These are phyloP conservation scores for Mortierella sp. DNA, from an alignment of 371 early-diverging fungal genomes.

Conservation along the genomic window DNA sequence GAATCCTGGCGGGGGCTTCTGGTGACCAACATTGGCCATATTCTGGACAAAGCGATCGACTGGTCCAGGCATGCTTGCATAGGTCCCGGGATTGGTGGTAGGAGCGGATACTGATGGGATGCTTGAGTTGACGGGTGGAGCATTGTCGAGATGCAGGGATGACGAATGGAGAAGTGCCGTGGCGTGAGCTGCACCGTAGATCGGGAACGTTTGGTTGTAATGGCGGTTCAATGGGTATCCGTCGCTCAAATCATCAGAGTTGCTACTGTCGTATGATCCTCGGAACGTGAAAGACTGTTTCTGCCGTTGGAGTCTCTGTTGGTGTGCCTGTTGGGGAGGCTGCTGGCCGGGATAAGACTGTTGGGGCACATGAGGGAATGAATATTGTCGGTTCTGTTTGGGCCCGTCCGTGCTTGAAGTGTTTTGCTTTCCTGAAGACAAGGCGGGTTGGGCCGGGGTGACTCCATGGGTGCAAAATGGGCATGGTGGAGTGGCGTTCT, in stretches of 20 bases:
- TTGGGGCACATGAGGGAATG: constrained; percentile 6
- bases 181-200: constrained; percentile 3
- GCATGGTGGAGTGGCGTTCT: constrained; percentile 24
- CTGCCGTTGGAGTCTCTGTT: not conserved
- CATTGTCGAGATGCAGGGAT: constrained; percentile 3
- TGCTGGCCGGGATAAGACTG: constrained; percentile 18
- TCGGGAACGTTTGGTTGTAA: constrained; percentile 7
- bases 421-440: not conserved
- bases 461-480: constrained; percentile 44
- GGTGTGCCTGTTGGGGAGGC: constrained; percentile 11
- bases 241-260: constrained; percentile 4
- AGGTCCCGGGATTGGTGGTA: not conserved
- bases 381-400: constrained; percentile 4
- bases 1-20: not conserved
- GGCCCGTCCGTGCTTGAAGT: not conserved
- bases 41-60: not conserved
- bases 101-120: not conserved
- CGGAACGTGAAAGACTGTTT: not conserved
- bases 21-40: too few relatives aligned
- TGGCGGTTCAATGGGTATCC: constrained; percentile 9
- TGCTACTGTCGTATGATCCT: not conserved
- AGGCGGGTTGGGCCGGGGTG: not conserved
- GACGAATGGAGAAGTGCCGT: not conserved
- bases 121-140: not conserved
- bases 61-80: not conserved